Base-by-base conservation (phyloP, 306 rosid genomes). In the Echinosophora koreensis region DNA sequence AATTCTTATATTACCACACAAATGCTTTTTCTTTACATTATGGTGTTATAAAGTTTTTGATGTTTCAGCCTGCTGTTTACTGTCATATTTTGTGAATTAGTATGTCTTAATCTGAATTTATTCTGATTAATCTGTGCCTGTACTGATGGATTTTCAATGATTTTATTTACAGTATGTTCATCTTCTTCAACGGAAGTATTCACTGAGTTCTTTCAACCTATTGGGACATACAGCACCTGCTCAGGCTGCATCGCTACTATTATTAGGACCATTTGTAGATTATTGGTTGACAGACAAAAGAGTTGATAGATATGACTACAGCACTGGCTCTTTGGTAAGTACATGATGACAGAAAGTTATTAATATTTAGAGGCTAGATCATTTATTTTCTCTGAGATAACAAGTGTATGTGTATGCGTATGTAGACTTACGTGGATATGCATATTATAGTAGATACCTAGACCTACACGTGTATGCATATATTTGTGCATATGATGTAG, bases 151-250 rank as follows among this genome's bases (percentile, higher is more conserved):
- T 39, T 75, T 51, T 79, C 32, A 61, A 79, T 73, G 66, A 34
- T 70, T 47, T 51, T 66, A 37, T 37, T 1, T 80, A 86, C 88
- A 92, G 95, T 92, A 92, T 79, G 97, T 92, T 55, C 95, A 89
- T 75, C 88, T 73, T 81, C 97, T 92, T 83, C 97, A 89, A 71
- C 84, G 95, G 76, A 92, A 92, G 82, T 92, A 92, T 82, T 88
- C 92, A 51, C 90, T 92, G 13, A 82, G 95, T 78, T 92, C 97
- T 72, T 89, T 92, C 91, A 92, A 79, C 84, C 86, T 92, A 32
- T 82, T 92, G 87, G 97, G 95, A 60, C 97, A 92, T 59, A 92
- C 97, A 41, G 97, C 97, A 37, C 97, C 97, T 15, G 94, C 89
- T 2, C 97, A 92, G 71, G 97, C 97, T 6, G 86, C 73, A 34